phyloP scores from a whole-genome alignment of 345 rosid species.

The Linum lewisii region DNA sequence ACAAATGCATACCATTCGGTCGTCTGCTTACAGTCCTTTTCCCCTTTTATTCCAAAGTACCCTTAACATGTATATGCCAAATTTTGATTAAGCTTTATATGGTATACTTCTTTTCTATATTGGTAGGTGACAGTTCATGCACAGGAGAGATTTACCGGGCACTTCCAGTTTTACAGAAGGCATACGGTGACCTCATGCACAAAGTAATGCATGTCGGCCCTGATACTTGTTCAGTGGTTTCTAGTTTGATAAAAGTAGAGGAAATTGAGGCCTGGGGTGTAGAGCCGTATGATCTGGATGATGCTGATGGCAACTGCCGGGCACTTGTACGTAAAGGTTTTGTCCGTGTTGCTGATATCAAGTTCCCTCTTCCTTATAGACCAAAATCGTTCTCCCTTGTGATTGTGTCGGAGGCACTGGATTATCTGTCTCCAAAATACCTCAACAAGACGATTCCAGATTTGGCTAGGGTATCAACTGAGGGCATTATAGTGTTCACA shows the following conservation, averaged over 20 bases:
- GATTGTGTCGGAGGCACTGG: slow-evolving; percentile 86
- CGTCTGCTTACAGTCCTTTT: too few species aligned
- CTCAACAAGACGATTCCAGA: slow-evolving; percentile 88
- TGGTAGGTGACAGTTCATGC: slow-evolving; percentile 69
- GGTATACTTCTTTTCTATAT: neutral
- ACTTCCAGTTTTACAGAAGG: slow-evolving; percentile 64
- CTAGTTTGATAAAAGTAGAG: slow-evolving; percentile 69
- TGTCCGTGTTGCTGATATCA: slow-evolving; percentile 89
- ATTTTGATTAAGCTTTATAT: neutral
- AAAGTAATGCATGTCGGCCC: slow-evolving; percentile 95
- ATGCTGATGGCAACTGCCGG: slow-evolving; percentile 77
- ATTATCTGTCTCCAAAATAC: slow-evolving; percentile 88
- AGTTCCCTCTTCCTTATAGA: slow-evolving; percentile 78
- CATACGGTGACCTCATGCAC: slow-evolving; percentile 85
- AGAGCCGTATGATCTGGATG: slow-evolving; percentile 95
- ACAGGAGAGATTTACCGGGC: slow-evolving; percentile 76
- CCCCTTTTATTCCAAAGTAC: too few species aligned
- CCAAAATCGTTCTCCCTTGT: slow-evolving; percentile 91
- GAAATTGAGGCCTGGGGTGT: slow-evolving; percentile 97
- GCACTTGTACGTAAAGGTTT: slow-evolving; percentile 69
- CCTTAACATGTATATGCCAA: too few species aligned
- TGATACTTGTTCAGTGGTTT: slow-evolving; percentile 82
- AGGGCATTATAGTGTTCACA: slow-evolving; percentile 62
- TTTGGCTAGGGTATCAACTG: slow-evolving; percentile 78
- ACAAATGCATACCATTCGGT: too few species aligned